phyloP scores from a whole-genome alignment of 257 asterid genomes.

The Salvia miltiorrhiza region DNA sequence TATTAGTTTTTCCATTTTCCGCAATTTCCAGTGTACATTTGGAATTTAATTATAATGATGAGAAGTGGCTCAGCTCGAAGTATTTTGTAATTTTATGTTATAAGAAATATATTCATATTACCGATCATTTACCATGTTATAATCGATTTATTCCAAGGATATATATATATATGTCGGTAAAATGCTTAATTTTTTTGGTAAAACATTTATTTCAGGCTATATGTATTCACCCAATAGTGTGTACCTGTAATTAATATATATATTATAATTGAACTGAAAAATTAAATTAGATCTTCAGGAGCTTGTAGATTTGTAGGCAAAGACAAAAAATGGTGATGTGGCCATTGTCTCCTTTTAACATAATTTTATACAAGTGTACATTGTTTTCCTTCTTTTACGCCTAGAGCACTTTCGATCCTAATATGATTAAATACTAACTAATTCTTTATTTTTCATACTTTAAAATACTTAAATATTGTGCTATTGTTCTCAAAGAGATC shows the following conservation, averaged over 20 bases:
- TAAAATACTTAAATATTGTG: background rate
- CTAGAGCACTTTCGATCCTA: background rate
- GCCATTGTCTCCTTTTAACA: background rate
- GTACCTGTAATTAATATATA: background rate
- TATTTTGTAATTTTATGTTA: background rate
- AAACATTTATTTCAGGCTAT: background rate
- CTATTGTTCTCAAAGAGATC: conserved; percentile 19
- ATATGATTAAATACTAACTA: background rate
- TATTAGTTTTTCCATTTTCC: background rate
- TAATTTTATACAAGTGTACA: background rate
- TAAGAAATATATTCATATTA: background rate
- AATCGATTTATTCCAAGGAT: background rate
- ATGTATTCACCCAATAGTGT: background rate
- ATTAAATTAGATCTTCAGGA: background rate
- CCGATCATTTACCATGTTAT: too few relatives aligned
- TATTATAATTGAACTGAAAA: background rate
- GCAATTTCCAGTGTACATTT: background rate
- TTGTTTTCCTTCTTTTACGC: background rate
- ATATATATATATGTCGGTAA: too few relatives aligned
- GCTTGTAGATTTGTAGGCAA: background rate
- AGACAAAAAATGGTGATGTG: background rate
- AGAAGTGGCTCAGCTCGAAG: background rate
- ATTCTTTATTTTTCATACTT: background rate
- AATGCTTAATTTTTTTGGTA: background rate
- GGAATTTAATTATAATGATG: background rate